Evolutionary conservation across 1,139 yeast genomes (phyloP).

Genomic region (Taphrina betulina): DNA sequence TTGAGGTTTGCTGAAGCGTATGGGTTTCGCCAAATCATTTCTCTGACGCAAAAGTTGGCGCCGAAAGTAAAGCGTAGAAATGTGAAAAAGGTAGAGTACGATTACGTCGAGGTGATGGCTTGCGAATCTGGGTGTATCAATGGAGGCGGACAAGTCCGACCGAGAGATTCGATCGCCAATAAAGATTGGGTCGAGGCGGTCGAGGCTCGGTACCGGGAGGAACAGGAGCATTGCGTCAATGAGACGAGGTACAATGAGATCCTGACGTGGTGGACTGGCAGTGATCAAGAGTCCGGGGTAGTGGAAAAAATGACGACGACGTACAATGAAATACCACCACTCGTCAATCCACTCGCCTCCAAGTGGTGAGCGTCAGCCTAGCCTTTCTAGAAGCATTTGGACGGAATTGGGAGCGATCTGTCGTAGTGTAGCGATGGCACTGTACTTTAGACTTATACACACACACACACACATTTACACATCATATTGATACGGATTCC

Average conservation of each 20-base stretch:
- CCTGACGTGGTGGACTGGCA: conserved; percentile 27
- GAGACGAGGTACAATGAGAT: conserved; percentile 9
- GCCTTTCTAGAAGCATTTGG: no score
- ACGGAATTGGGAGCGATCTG: no score
- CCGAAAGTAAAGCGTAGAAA: conserved; percentile 39
- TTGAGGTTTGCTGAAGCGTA: conserved; percentile 35
- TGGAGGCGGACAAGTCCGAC: conserved; percentile 84
- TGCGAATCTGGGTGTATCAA: conserved; percentile 97
- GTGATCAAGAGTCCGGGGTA: not conserved
- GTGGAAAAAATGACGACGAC: conserved; percentile 15
- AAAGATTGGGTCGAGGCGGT: conserved; percentile 34
- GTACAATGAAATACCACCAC: conserved; percentile 26
- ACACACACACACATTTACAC: no score
- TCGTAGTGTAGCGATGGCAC: no score
- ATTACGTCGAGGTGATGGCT: conserved; percentile 94
- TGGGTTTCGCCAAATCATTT: conserved; percentile 70
- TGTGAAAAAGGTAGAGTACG: conserved; percentile 68
- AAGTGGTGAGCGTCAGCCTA: no score
- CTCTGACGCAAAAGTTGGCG: conserved; percentile 76
- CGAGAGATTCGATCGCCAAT: not conserved
- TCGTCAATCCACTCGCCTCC: conserved; percentile 23
- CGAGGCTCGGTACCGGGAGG: conserved; percentile 19
- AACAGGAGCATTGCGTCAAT: not conserved
- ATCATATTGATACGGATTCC: no score
- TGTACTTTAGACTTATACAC: no score